Conservation (phyloP, 192 early-diverging fungal genomes). For the Spizellomyces sp. region DNA sequence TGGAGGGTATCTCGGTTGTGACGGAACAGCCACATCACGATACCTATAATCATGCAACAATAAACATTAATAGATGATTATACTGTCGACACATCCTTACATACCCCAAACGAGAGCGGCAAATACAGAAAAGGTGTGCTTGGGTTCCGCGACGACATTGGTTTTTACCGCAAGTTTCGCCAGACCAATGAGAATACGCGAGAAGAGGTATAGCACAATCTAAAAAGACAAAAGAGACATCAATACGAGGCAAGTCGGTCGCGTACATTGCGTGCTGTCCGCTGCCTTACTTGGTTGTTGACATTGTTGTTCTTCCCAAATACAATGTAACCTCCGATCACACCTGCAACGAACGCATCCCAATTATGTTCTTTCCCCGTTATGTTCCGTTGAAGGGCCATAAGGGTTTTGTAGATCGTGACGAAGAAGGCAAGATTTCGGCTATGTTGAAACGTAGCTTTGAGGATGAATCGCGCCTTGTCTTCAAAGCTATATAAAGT, state of each 20-base stretch:
- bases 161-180: conserved; percentile 80
- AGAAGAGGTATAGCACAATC: conserved; percentile 95
- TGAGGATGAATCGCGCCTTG: conserved; percentile 75
- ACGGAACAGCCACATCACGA: conserved; percentile 94
- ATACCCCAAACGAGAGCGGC: conserved; percentile 91
- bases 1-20: conserved; percentile 87
- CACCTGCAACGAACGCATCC: conserved; percentile 89
- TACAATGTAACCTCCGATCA: conserved; percentile 88
- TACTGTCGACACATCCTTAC: neutral
- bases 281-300: conserved; percentile 82
- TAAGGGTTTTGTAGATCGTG: conserved; percentile 90
- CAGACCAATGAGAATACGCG: conserved; percentile 83
- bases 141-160: conserved; percentile 69
- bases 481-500: conserved; percentile 62
- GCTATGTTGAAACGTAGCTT: conserved; percentile 87
- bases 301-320: conserved; percentile 95
- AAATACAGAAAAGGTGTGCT: conserved; percentile 85
- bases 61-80: neutral
- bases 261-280: neutral
- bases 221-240: conserved; percentile 34
- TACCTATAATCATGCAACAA: conserved; percentile 27
- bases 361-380: conserved; percentile 72
- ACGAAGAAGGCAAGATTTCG: conserved; percentile 89
- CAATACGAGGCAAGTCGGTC: neutral
- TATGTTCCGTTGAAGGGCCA: conserved; percentile 74